Conservation (phyloP, 768 basidiomycete species). For the Candolleomyces aberdarensis region DNA sequence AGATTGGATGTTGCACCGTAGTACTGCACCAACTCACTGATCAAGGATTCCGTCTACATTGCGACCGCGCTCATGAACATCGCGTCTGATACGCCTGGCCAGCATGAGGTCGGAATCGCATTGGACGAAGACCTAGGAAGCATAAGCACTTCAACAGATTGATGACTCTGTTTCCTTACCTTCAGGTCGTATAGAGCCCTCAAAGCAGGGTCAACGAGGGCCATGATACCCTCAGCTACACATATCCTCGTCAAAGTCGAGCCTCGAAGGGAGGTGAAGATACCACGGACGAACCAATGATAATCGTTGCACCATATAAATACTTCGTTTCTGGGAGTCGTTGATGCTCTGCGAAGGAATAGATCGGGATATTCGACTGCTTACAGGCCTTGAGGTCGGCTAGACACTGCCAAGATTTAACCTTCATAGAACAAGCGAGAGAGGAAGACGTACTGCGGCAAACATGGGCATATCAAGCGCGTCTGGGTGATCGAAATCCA, state of each 20-base stretch:
- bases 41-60: conserved; percentile 85
- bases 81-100: conserved; percentile 84
- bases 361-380: conserved; percentile 88
- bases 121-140: conserved; percentile 75
- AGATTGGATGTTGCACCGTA: not conserved
- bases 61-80: conserved; percentile 84
- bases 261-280: not conserved
- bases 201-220: conserved; percentile 74
- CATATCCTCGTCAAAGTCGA: not conserved
- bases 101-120: conserved; percentile 97
- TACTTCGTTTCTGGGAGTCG: conserved; percentile 77
- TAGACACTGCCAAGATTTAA: conserved; percentile 56
- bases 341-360: conserved; percentile 92
- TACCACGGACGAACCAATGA: conserved; percentile 55
- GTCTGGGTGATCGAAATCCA: conserved; percentile 91
- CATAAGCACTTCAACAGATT: not conserved
- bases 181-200: conserved; percentile 90
- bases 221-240: conserved; percentile 88
- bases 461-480: conserved; percentile 91
- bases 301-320: conserved; percentile 89
- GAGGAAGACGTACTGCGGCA: conserved; percentile 55
- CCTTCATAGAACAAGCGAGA: not conserved
- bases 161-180: conserved; percentile 34
- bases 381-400: conserved; percentile 80
- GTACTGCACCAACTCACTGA: conserved; percentile 49